Base-by-base conservation (phyloP, 2,329 filamentous ascomycete species). In the Pestalotiopsis sp. region DNA sequence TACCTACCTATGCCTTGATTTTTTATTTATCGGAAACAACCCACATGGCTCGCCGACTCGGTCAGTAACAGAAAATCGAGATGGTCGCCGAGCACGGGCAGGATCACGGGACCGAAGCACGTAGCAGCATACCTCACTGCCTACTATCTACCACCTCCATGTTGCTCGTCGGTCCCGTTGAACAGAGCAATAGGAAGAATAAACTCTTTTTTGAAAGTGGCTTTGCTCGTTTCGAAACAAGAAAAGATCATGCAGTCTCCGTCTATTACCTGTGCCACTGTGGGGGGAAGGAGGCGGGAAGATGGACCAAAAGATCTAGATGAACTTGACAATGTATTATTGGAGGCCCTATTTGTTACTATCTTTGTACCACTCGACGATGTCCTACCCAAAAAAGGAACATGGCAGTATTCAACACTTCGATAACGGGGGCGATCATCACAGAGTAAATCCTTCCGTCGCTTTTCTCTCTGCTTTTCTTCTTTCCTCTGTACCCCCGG, bases 141-240 rank as follows among this genome's bases (percentile, higher is more conserved):
- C 17, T 52, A 52, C 9, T 6, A 45, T 36, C 31, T 36, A 23
- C 31, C 9, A 7, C 31, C 31, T 36, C 31, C 31, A 7, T 9
- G 31, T 36, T 36, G 31, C 31, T 36, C 31, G 31, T 45, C 41
- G 13, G 41, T 45, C 4, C 41, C 41, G 41, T 45, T 5, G 17
- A 52, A 52, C 6, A 52, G 17, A 23, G 9, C 9, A 9, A 7
- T 11, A n/a, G 14, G 17, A 17, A 52, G 17, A 52, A 52, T 23
- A 23, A 20, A 17, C 45, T 52, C 45, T 52, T 23, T 52, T 52
- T 20, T 36, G 31, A 36, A 36, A 52, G 45, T 52, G 59, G 31
- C 59, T 62, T 62, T 36, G 27, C 59, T 36, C 38, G 59, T 62
- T 62, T 62, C 59, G 20, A 62, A 14, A 59, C 20, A 59, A 38